Conservation (phyloP, 2,329 filamentous ascomycete species). For the Hypoxylon sp. region DNA sequence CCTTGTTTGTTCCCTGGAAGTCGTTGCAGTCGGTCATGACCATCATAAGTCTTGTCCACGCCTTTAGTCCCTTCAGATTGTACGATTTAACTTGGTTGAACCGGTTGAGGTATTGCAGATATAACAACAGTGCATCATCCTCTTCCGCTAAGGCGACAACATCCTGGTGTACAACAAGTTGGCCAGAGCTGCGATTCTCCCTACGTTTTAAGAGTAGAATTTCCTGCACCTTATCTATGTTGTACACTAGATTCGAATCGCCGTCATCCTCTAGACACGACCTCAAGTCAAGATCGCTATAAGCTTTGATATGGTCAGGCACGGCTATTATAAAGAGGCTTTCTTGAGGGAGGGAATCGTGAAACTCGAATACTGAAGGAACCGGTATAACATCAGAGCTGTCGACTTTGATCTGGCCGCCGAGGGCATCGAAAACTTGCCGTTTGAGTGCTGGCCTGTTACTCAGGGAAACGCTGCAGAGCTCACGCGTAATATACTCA, state of each 20-base stretch:
- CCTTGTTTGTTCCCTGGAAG: conserved; percentile 77
- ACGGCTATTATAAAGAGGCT: conserved; percentile 63
- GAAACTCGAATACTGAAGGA: conserved; percentile 87
- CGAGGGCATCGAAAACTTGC: conserved; percentile 77
- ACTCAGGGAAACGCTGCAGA: conserved; percentile 79
- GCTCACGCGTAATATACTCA: conserved; percentile 86
- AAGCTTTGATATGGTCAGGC: conserved; percentile 66
- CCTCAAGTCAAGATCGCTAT: conserved; percentile 75
- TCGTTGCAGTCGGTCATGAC: conserved; percentile 87
- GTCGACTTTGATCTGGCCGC: conserved; percentile 77
- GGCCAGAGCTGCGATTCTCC: conserved; percentile 65
- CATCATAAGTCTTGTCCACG: conserved; percentile 87
- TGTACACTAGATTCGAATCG: conserved; percentile 70
- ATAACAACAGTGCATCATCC: conserved; percentile 69
- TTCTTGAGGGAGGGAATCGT: conserved; percentile 80
- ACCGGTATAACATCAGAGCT: conserved; percentile 75
- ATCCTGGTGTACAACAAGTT: conserved; percentile 63
- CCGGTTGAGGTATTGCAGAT: conserved; percentile 72
- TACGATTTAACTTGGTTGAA: conserved; percentile 67
- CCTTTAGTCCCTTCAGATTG: conserved; percentile 76
- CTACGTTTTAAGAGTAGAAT: conserved; percentile 77
- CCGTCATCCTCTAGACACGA: conserved; percentile 71
- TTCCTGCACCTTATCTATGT: conserved; percentile 78
- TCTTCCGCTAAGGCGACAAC: conserved; percentile 66
- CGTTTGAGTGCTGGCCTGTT: conserved; percentile 77